A percentile compares a stretch with the other conserved stretches of the same genome.
These are phyloP conservation scores for Arthroderma sp. DNA, from an alignment of 2,329 filamentous ascomycete species.

Conservation along the genomic window DNA sequence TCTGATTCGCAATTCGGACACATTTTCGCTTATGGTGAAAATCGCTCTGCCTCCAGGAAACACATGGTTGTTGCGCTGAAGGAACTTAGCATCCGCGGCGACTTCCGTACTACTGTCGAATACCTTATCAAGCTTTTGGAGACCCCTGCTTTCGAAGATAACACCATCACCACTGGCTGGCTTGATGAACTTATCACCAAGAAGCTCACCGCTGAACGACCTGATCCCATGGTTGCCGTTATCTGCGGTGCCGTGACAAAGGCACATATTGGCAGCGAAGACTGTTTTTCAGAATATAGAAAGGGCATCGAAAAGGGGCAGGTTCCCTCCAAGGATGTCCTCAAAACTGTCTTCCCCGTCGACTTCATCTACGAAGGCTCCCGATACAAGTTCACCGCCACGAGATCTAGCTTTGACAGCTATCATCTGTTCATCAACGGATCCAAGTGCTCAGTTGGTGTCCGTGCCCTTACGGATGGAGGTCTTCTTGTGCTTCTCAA, in stretches of 20 bases:
- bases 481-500: slow-evolving; percentile 81
- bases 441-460: slow-evolving; percentile 86
- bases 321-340: slow-evolving; percentile 86
- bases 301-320: slow-evolving; percentile 90
- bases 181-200: slow-evolving; percentile 97
- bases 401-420: slow-evolving; percentile 78
- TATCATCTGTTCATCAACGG: slow-evolving; percentile 99
- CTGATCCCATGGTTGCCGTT: slow-evolving; percentile 85
- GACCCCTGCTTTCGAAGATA: slow-evolving; percentile 95
- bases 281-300: slow-evolving; percentile 74
- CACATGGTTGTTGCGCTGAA: slow-evolving; percentile 99
- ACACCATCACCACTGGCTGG: slow-evolving; percentile 98
- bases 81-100: slow-evolving; percentile 97
- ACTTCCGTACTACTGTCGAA: slow-evolving; percentile 96
- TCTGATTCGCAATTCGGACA: slow-evolving; percentile 98
- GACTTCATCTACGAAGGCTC: slow-evolving; percentile 98
- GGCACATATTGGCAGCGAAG: slow-evolving; percentile 87
- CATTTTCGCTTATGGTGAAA: slow-evolving; percentile 98
- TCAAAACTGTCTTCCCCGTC: slow-evolving; percentile 94
- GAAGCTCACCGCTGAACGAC: slow-evolving; percentile 89
- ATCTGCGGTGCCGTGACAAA: slow-evolving; percentile 91
- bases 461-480: slow-evolving; percentile 84
- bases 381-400: slow-evolving; percentile 97
- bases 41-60: slow-evolving; percentile 86
- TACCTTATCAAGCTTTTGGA: slow-evolving; percentile 98